A percentile compares a stretch with the other conserved stretches of the same genome.
Conservation (phyloP, 2,329 filamentous ascomycete species). For the Colletotrichum sojae region DNA sequence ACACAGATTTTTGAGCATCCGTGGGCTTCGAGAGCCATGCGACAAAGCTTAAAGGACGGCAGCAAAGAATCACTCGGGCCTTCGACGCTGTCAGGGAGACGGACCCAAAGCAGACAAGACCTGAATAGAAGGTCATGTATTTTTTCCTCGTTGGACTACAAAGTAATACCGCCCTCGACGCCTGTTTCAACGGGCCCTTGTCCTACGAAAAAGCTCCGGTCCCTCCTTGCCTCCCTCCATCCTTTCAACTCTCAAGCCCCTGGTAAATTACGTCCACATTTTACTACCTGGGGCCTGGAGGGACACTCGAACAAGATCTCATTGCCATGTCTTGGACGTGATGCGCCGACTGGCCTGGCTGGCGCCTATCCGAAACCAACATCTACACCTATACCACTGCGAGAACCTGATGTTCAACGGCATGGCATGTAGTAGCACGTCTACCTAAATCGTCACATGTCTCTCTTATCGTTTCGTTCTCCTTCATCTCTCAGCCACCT, state of each 20-base stretch:
- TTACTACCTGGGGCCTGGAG: background rate
- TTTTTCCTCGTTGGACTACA: background rate
- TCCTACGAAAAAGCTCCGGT: background rate
- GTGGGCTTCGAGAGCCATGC: conserved; percentile 1
- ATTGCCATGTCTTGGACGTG: conserved; percentile 8
- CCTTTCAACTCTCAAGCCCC: conserved; percentile 1
- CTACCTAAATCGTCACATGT: conserved; percentile 2
- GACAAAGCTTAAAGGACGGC: conserved; percentile 11
- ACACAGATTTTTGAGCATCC: background rate
- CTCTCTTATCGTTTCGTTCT: conserved; percentile 8
- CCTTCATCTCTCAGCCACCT: too few species aligned
- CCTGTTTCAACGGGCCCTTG: conserved; percentile 16
- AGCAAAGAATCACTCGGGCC: conserved; percentile 1
- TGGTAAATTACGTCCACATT: conserved; percentile 1
- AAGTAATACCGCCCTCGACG: background rate
- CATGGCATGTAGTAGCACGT: too few species aligned
- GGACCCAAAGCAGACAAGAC: background rate
- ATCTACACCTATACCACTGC: background rate
- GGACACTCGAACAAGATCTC: conserved; percentile 6
- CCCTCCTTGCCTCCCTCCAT: background rate
- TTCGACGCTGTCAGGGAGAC: background rate
- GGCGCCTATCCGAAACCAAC: background rate
- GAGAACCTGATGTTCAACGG: background rate
- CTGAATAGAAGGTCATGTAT: background rate
- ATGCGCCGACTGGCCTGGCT: background rate